Conservation (phyloP, 176 grass and related monocot species). For the Tillandsia fasciculata region DNA sequence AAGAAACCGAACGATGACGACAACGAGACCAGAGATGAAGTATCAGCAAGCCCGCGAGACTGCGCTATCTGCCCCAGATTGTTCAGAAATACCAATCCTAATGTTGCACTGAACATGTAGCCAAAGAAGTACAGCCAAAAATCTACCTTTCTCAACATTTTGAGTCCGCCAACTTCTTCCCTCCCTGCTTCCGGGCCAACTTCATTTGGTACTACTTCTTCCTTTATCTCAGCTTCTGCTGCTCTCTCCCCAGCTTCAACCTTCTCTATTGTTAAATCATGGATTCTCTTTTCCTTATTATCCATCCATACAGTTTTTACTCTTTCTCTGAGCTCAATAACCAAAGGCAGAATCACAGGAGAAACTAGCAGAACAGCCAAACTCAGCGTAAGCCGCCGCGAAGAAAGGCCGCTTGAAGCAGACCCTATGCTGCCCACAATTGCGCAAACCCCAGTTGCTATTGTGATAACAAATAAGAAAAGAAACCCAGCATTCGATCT, state of each 20-base stretch:
- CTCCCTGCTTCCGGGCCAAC: not conserved
- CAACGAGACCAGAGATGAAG: conserved; percentile 68
- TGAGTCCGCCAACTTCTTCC: conserved; percentile 40
- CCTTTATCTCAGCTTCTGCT: conserved; percentile 8
- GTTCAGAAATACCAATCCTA: conserved; percentile 90
- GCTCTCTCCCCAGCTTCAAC: conserved; percentile 28
- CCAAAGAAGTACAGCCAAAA: conserved; percentile 95
- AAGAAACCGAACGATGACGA: conserved; percentile 97
- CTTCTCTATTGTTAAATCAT: conserved; percentile 42
- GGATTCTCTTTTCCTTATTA: conserved; percentile 52
- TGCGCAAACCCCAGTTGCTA: conserved; percentile 66
- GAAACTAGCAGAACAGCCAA: conserved; percentile 42
- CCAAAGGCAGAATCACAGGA: conserved; percentile 53
- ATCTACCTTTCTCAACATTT: conserved; percentile 44
- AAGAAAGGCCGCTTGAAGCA: conserved; percentile 31
- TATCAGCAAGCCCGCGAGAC: conserved; percentile 42
- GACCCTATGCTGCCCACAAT: conserved; percentile 55
- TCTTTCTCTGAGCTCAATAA: conserved; percentile 33
- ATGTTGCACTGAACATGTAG: conserved; percentile 86
- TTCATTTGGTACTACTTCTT: conserved; percentile 14
- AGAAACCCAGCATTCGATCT: conserved; percentile 36
- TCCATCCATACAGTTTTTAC: conserved; percentile 30
- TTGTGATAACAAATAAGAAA: conserved; percentile 64
- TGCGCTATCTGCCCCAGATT: conserved; percentile 94
- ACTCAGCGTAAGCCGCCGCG: conserved; percentile 45